Conservation (phyloP, 1,284 basidiomycete species). For the Tilletiopsis washingtonensis region DNA sequence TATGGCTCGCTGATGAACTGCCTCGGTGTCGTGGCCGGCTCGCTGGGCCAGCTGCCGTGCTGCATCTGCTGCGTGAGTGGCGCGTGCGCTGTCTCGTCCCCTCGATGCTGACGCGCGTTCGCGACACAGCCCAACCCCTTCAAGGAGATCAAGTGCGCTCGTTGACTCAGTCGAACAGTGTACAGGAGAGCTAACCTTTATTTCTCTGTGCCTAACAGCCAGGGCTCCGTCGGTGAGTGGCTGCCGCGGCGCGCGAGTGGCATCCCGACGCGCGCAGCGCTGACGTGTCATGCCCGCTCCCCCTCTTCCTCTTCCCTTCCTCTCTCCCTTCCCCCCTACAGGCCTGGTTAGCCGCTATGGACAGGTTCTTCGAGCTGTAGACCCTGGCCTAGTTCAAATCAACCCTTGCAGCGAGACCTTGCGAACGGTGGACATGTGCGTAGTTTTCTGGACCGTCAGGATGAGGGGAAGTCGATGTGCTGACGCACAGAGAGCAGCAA, state of each 20-base stretch:
- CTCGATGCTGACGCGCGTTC: too few species aligned
- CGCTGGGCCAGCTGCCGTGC: slow-evolving; percentile 40
- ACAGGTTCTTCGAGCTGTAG: slow-evolving; percentile 87
- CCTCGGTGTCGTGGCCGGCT: slow-evolving; percentile 35
- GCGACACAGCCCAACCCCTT: slow-evolving; percentile 54
- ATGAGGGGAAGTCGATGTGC: slow-evolving; percentile 60
- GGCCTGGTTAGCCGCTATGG: slow-evolving; percentile 79
- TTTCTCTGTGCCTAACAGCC: too few species aligned
- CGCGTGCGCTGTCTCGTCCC: too few species aligned
- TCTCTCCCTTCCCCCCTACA: too few species aligned
- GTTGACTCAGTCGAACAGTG: too few species aligned
- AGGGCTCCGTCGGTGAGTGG: too few species aligned
- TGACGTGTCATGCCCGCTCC: too few species aligned
- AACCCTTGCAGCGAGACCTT: slow-evolving; percentile 80
- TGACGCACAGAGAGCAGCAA: too few species aligned
- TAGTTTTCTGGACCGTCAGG: background rate
- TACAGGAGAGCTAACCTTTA: too few species aligned
- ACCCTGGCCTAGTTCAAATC: slow-evolving; percentile 82
- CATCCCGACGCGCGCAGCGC: too few species aligned
- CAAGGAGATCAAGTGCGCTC: slow-evolving; percentile 63
- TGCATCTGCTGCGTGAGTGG: slow-evolving; percentile 26
- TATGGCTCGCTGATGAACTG: slow-evolving; percentile 36
- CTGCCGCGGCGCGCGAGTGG: too few species aligned
- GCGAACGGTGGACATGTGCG: slow-evolving; percentile 4
- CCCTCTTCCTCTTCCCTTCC: too few species aligned